A percentile compares a stretch with the other conserved stretches of the same genome.
Conservation (phyloP, 1,284 basidiomycete genomes). For the Tylopilus orsonianus region DNA sequence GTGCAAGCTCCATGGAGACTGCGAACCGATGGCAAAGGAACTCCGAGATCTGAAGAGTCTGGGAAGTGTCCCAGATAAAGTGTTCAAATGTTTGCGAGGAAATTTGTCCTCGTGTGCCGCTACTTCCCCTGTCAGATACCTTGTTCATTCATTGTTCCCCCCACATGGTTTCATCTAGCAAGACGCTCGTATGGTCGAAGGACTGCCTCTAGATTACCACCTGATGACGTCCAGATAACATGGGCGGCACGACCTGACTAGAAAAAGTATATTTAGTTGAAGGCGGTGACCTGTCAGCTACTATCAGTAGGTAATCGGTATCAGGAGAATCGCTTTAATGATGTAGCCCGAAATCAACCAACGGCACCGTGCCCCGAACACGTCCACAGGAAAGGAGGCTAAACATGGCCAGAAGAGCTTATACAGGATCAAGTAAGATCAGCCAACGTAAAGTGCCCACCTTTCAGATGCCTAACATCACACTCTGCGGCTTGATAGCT, state of each 20-base stretch:
- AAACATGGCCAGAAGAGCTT: neutral
- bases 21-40: neutral
- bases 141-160: slow-evolving; percentile 11
- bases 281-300: slow-evolving; percentile 1
- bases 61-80: neutral
- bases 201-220: slow-evolving; percentile 3
- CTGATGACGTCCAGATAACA: slow-evolving; percentile 4
- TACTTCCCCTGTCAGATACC: neutral
- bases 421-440: slow-evolving; percentile 5
- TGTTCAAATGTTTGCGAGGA: neutral
- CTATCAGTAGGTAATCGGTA: no score
- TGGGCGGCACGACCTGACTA: neutral
- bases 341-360: slow-evolving; percentile 5
- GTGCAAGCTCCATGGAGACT: neutral
- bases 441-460: slow-evolving; percentile 9
- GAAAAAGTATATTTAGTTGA: slow-evolving; percentile 2
- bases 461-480: slow-evolving; percentile 8
- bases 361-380: no score
- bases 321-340: neutral
- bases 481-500: slow-evolving; percentile 4
- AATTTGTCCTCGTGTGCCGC: no score
- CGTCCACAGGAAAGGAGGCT: neutral
- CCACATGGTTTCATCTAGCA: slow-evolving; percentile 1
- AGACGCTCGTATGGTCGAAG: slow-evolving; percentile 7
- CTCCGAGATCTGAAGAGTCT: slow-evolving; percentile 1